A percentile compares a stretch with the other conserved stretches of the same genome.
Conservation (phyloP, 768 basidiomycete genomes). For the Mrakia hoshinonis region DNA sequence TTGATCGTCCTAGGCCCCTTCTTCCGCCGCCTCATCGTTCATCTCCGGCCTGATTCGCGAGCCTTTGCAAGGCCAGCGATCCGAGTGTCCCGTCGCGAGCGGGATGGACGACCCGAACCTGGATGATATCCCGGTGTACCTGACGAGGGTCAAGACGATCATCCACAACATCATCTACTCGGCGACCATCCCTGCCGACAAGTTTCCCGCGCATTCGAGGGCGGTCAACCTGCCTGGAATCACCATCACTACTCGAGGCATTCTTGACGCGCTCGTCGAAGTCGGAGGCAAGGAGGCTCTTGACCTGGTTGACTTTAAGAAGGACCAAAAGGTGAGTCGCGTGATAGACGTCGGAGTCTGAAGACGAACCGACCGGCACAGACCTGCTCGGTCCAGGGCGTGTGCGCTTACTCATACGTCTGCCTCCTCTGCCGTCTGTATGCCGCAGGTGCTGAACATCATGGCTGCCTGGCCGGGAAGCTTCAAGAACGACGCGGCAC, state of each 20-base stretch:
- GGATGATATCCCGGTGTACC: constrained; percentile 49
- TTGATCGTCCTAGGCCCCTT: constrained; percentile 31
- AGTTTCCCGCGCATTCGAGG: constrained; percentile 47
- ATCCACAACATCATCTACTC: constrained; percentile 51
- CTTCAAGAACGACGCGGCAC: constrained; percentile 34
- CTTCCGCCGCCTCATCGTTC: constrained; percentile 41
- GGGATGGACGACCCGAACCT: constrained; percentile 39
- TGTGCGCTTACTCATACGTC: background rate
- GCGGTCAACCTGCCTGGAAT: constrained; percentile 56
- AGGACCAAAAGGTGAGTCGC: constrained; percentile 39
- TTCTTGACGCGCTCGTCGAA: constrained; percentile 49
- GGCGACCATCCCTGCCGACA: constrained; percentile 45
- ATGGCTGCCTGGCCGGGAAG: constrained; percentile 40
- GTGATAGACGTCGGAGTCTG: background rate
- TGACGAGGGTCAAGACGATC: constrained; percentile 50
- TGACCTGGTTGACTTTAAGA: constrained; percentile 47
- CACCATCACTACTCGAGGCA: constrained; percentile 51
- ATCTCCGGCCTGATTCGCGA: constrained; percentile 42
- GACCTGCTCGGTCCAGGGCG: no score
- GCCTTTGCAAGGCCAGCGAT: constrained; percentile 37
- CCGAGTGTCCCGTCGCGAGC: constrained; percentile 37
- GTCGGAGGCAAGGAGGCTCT: constrained; percentile 49
- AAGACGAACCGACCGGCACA: no score
- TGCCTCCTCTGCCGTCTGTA: background rate
- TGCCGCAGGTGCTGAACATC: constrained; percentile 32